These are phyloP conservation scores for Lasiodiplodia citricola DNA, from an alignment of 2,329 filamentous ascomycete genomes.

Conservation along the genomic window DNA sequence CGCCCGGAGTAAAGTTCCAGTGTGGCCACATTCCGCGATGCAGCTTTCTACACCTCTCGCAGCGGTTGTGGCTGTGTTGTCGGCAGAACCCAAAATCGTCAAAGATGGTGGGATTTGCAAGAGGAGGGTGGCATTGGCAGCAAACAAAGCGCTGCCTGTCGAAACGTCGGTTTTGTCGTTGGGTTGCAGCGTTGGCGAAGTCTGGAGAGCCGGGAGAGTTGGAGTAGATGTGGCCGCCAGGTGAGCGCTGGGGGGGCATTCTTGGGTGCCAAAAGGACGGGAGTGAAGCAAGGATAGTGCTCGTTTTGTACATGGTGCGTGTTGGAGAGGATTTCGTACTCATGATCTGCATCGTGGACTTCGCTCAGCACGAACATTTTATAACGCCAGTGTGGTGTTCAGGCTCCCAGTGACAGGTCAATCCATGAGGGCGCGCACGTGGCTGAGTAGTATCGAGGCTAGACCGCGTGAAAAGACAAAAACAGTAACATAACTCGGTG, in stretches of 20 bases:
- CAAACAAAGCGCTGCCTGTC: slow-evolving; percentile 7
- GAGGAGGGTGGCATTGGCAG: slow-evolving; percentile 9
- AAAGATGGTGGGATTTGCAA: slow-evolving; percentile 9
- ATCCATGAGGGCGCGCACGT: not conserved
- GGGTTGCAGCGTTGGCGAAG: not conserved
- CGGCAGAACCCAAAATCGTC: slow-evolving; percentile 12
- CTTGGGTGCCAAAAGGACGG: not conserved
- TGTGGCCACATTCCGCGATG: slow-evolving; percentile 10
- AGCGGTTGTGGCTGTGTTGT: slow-evolving; percentile 9
- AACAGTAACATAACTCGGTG: not conserved
- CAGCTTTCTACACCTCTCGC: not conserved
- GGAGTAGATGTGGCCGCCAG: not conserved
- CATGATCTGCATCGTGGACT: not conserved
- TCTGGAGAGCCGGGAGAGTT: not conserved
- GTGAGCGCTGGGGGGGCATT: not conserved
- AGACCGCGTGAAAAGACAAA: not conserved
- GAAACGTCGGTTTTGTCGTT: not conserved
- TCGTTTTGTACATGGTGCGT: not conserved
- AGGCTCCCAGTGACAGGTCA: not conserved
- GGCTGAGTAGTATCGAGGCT: slow-evolving; percentile 1
- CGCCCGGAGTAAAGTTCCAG: slow-evolving; percentile 11
- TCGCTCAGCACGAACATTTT: not conserved
- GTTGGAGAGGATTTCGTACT: not conserved
- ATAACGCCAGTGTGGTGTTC: not conserved
- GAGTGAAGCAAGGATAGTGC: not conserved